These are phyloP conservation scores for Fusarium tricinctum DNA, from an alignment of 2,329 filamentous ascomycete species.

Conservation along the genomic window DNA sequence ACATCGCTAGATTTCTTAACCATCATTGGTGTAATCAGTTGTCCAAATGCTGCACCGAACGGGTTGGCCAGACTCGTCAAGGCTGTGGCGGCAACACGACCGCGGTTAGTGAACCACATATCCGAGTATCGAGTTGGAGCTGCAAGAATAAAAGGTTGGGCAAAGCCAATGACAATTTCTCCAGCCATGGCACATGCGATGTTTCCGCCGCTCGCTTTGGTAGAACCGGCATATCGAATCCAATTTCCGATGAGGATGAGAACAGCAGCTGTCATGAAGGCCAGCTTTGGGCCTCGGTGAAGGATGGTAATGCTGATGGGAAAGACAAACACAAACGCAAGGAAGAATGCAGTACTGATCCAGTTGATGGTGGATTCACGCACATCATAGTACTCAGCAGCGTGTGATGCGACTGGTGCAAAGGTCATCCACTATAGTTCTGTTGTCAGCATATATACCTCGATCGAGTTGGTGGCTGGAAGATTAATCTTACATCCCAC, in stretches of 20 bases:
- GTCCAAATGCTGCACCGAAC: constrained; percentile 87
- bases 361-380: constrained; percentile 87
- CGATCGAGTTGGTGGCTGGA: constrained; percentile 8
- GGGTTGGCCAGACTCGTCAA: constrained; percentile 89
- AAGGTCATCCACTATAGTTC: constrained; percentile 84
- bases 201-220: constrained; percentile 67
- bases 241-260: constrained; percentile 89
- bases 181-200: constrained; percentile 89
- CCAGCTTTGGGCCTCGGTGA: constrained; percentile 82
- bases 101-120: constrained; percentile 90
- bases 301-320: constrained; percentile 83
- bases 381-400: constrained; percentile 82
- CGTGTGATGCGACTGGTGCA: constrained; percentile 81
- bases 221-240: constrained; percentile 84
- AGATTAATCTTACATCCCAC: constrained; percentile 83
- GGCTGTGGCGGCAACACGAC: constrained; percentile 89
- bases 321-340: constrained; percentile 81
- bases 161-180: constrained; percentile 88
- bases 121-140: constrained; percentile 94
- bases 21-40: constrained; percentile 87
- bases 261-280: constrained; percentile 79
- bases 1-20: constrained; percentile 74
- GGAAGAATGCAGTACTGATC: constrained; percentile 89
- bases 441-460: constrained; percentile 25
- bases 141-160: constrained; percentile 91